These are phyloP conservation scores for Dalbergia cultrata DNA, from an alignment of 306 rosid species.

Conservation along the genomic window DNA sequence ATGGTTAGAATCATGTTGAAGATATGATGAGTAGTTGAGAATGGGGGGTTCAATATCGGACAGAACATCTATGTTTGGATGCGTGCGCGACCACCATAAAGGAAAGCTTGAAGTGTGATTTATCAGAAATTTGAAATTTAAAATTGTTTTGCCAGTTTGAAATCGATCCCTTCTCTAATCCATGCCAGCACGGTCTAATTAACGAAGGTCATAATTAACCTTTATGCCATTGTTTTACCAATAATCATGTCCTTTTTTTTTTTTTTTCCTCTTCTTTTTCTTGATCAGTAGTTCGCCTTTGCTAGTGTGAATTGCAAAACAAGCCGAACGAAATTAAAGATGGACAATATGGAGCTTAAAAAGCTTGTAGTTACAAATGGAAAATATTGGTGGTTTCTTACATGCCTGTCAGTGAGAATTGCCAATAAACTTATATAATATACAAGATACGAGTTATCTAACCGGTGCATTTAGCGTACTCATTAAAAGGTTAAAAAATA, in stretches of 20 bases:
- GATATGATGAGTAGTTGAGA: constrained; percentile 50
- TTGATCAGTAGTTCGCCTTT: neutral
- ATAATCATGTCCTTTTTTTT: neutral
- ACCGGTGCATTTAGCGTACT: no score
- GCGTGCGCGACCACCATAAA: neutral
- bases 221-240: neutral
- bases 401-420: neutral
- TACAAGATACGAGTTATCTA: neutral
- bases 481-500: no score
- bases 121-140: constrained; percentile 18
- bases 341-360: neutral
- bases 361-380: neutral
- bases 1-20: constrained; percentile 49
- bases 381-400: neutral
- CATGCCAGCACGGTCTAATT: neutral
- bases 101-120: neutral
- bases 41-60: constrained; percentile 43
- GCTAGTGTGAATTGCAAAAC: neutral
- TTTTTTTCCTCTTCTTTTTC: neutral
- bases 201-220: neutral
- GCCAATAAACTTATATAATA: neutral
- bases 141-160: neutral
- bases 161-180: neutral
- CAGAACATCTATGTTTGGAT: constrained; percentile 29
- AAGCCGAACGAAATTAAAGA: neutral